Evolutionary conservation across 768 basidiomycete genomes (phyloP).

Genomic region (Naganishia vaughanmartiniae): DNA sequence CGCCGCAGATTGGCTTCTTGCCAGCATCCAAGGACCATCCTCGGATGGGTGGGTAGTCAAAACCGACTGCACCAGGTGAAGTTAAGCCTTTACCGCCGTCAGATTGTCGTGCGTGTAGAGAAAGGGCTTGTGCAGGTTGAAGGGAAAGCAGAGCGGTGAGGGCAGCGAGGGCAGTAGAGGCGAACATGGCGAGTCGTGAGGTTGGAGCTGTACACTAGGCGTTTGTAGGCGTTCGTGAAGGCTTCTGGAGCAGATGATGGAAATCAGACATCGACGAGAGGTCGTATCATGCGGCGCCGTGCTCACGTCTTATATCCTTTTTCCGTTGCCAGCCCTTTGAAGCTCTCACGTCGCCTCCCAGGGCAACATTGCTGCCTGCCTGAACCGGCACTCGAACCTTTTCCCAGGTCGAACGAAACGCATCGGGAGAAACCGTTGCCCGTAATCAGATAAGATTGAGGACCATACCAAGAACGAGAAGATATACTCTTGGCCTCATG

Average conservation of each 20-base stretch:
- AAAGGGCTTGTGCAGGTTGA: background rate
- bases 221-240: background rate
- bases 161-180: background rate
- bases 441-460: conserved; percentile 25
- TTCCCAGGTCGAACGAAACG: background rate
- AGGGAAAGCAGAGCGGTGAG: background rate
- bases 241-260: background rate
- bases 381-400: background rate
- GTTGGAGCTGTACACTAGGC: background rate
- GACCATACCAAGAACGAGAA: too few species aligned
- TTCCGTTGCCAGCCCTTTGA: background rate
- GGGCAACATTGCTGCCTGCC: background rate
- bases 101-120: conserved; percentile 14
- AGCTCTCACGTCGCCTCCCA: background rate
- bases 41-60: conserved; percentile 17
- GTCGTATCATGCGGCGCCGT: background rate
- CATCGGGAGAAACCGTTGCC: conserved; percentile 23
- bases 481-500: background rate
- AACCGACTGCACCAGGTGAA: conserved; percentile 8
- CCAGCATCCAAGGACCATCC: conserved; percentile 17
- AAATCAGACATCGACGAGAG: background rate
- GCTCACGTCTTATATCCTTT: background rate
- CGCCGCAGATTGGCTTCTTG: conserved; percentile 19
- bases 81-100: conserved; percentile 10
- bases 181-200: background rate